Base-by-base conservation (phyloP, 257 asterid genomes). In the Thymus mandschuricus region DNA sequence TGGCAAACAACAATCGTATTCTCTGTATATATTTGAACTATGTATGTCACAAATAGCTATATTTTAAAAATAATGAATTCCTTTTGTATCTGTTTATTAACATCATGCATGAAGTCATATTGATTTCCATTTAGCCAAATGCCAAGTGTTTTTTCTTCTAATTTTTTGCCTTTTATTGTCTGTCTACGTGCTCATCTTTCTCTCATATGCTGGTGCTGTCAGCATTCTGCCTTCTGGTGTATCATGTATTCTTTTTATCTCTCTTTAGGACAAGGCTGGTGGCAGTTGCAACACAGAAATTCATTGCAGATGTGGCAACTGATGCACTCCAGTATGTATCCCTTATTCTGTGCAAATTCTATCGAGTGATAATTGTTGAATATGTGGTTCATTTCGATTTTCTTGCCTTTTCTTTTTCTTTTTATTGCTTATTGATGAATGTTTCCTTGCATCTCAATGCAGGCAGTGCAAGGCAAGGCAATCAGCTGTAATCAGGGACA, bases 231-330 rank as follows among this genome's bases (percentile, higher is more conserved):
- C 46, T 73, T 70, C 44, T 50, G 61, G 43, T 67, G 7, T 51
- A 3, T 40, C 31, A 35, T 71, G 31, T 45, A 31, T 59, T 30
- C 10, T 6, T 69, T 57, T 63, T 56, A 48, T 63, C 27, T 7
- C 75, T 59, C 34, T 68, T 28, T 30, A 94, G 99, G 84, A 85
- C 90, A 60, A 86, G 99, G 85, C 87, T 94, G 82, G 96, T 94
- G 21, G 96, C 99, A n/a, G 97, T 94, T 67, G 97, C 99, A 59
- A 91, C 99, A 15, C 99, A 94, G 89, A 94, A 91, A 76, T 94
- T 94, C 59, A 89, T 94, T n/a, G 87, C 99, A 35, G 97, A 94
- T 44, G 96, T 94, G 62, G 96, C 99, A 45, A 89, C 96, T 50
- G 97, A 94, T 64, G 96, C 99, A 75, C 99, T 94, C 79, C 99